These are phyloP conservation scores for Phytopythium cucurbitacearum DNA, from an alignment of 352 stramenopile species.

Conservation along the genomic window DNA sequence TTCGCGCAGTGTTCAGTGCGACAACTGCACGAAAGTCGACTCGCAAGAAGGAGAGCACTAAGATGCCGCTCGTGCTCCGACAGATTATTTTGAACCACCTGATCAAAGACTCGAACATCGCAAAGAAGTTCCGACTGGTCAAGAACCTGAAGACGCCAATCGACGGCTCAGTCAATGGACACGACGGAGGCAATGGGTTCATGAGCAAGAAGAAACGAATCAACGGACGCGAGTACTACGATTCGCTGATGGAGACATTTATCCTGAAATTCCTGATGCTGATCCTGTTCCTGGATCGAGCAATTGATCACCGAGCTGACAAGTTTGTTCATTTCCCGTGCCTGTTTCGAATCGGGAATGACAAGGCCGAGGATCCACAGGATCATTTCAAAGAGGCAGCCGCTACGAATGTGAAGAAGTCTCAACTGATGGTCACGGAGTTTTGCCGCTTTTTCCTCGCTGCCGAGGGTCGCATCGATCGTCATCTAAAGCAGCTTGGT, in stretches of 20 bases:
- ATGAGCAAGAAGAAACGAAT: constrained; percentile 66
- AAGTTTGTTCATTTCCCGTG: constrained; percentile 83
- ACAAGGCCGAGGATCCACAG: background rate
- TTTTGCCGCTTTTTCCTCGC: constrained; percentile 93
- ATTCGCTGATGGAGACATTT: constrained; percentile 84
- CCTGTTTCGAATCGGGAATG: constrained; percentile 75
- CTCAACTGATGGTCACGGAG: constrained; percentile 86
- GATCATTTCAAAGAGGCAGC: constrained; percentile 11
- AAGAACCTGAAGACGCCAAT: constrained; percentile 67
- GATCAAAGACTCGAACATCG: constrained; percentile 57
- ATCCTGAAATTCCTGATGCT: constrained; percentile 91
- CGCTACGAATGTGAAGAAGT: constrained; percentile 84
- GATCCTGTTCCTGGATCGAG: constrained; percentile 90
- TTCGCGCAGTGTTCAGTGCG: constrained; percentile 45
- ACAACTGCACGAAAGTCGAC: constrained; percentile 10
- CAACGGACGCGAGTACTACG: constrained; percentile 72
- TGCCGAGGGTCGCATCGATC: constrained; percentile 93
- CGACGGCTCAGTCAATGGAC: constrained; percentile 40
- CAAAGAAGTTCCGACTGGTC: constrained; percentile 57
- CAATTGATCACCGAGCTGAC: constrained; percentile 67
- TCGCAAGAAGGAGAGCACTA: constrained; percentile 20
- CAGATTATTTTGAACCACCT: constrained; percentile 67
- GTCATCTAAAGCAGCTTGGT: constrained; percentile 87
- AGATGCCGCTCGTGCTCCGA: constrained; percentile 52
- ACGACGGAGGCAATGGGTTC: constrained; percentile 38